Conservation (phyloP, 2,329 filamentous ascomycete genomes). For the Trichoderma semiorbis region DNA sequence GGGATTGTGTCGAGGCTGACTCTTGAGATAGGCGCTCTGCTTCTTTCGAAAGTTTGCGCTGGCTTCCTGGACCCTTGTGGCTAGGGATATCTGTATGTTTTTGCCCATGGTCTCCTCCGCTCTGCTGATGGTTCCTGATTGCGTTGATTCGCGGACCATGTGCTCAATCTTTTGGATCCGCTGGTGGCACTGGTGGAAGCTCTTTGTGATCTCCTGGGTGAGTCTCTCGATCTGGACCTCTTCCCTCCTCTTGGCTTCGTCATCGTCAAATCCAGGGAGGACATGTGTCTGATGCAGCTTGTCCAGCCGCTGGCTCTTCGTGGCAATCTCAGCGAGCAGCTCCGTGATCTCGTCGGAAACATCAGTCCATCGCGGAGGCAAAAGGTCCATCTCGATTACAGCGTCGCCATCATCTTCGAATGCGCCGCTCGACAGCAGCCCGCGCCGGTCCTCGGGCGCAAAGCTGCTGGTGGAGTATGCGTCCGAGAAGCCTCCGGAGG, state of each 20-base stretch:
- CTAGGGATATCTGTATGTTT: conserved; percentile 91
- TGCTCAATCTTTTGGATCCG: conserved; percentile 83
- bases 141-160: conserved; percentile 78
- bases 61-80: conserved; percentile 82
- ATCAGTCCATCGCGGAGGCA: conserved; percentile 94
- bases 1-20: conserved; percentile 44
- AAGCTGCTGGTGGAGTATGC: conserved; percentile 49
- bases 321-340: conserved; percentile 72
- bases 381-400: conserved; percentile 95
- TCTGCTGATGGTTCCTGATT: conserved; percentile 66
- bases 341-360: conserved; percentile 91
- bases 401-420: conserved; percentile 87
- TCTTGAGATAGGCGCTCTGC: conserved; percentile 93
- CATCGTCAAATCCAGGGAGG: conserved; percentile 92
- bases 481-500: conserved; percentile 55
- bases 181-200: conserved; percentile 85
- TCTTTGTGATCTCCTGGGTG: conserved; percentile 84
- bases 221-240: conserved; percentile 86
- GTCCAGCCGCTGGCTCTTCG: conserved; percentile 80
- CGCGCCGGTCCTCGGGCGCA: conserved; percentile 58
- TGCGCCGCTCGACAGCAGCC: conserved; percentile 76
- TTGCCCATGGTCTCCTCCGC: conserved; percentile 94
- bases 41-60: conserved; percentile 95
- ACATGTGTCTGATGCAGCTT: conserved; percentile 97
- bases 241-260: conserved; percentile 80